These are phyloP conservation scores for Fusarium buxicola DNA, from an alignment of 2,329 filamentous ascomycete genomes.

Conservation along the genomic window DNA sequence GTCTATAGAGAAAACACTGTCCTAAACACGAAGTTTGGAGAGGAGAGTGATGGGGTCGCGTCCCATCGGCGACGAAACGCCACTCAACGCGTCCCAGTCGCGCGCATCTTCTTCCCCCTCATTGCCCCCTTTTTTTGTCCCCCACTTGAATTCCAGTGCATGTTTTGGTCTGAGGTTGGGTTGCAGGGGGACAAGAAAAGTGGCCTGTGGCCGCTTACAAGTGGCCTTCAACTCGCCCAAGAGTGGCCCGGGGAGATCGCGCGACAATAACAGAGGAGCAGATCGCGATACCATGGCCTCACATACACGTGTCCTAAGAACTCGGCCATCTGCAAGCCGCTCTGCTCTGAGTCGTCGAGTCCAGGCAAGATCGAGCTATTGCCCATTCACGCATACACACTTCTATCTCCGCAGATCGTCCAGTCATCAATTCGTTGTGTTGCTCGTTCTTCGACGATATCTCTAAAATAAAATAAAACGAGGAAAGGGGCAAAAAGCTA, in stretches of 20 bases:
- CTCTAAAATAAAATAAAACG: slow-evolving; percentile 39
- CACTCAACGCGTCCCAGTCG: slow-evolving; percentile 43
- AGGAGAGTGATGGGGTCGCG: slow-evolving; percentile 23
- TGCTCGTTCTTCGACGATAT: slow-evolving; percentile 34
- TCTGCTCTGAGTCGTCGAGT: background rate
- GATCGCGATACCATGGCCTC: slow-evolving; percentile 6
- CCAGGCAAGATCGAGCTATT: background rate
- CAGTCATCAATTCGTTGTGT: slow-evolving; percentile 41
- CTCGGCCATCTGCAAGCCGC: background rate
- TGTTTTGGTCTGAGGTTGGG: slow-evolving; percentile 24
- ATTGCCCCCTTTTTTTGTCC: slow-evolving; percentile 23
- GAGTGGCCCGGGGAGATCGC: background rate
- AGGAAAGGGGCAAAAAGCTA: background rate
- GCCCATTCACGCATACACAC: background rate
- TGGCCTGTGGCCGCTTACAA: slow-evolving; percentile 18
- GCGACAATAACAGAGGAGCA: slow-evolving; percentile 23
- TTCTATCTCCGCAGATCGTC: background rate
- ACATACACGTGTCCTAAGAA: slow-evolving; percentile 3
- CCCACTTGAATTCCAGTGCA: slow-evolving; percentile 34
- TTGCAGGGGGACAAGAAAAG: slow-evolving; percentile 29
- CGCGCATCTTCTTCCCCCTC: slow-evolving; percentile 28
- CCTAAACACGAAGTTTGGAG: slow-evolving; percentile 8
- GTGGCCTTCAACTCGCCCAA: slow-evolving; percentile 6
- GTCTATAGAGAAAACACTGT: background rate
- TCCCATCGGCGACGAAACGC: slow-evolving; percentile 24